A percentile compares a stretch with the other conserved stretches of the same genome.
These are phyloP conservation scores for Clarireedia homoeocarpa DNA, from an alignment of 2,329 filamentous ascomycete species.

Conservation along the genomic window DNA sequence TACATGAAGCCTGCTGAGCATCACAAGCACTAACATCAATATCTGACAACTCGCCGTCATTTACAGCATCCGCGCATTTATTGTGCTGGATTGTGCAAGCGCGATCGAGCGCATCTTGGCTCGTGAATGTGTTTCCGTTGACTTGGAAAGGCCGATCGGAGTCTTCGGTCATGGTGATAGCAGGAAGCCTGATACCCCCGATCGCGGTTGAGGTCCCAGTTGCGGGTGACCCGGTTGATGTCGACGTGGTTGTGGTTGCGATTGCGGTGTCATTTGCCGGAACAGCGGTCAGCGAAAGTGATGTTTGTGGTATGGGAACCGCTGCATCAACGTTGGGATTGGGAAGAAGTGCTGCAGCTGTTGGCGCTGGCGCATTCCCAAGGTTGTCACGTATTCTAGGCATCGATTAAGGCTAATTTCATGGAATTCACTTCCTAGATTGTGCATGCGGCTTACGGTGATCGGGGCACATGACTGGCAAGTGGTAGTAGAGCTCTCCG, in stretches of 20 bases:
- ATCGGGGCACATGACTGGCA: not conserved
- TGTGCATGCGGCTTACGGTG: not conserved
- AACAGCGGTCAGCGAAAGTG: not conserved
- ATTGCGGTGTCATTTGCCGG: not conserved
- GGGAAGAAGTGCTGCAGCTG: not conserved
- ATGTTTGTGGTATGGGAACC: not conserved
- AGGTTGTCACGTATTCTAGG: not conserved
- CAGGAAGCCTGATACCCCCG: not conserved
- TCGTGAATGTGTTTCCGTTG: not conserved
- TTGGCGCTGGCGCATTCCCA: not conserved
- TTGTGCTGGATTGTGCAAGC: slow-evolving; percentile 4
- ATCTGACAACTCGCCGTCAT: not conserved
- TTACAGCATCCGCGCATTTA: slow-evolving; percentile 1
- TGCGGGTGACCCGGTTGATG: not conserved
- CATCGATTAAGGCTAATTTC: not conserved
- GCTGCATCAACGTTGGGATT: not conserved
- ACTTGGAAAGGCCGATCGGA: not conserved
- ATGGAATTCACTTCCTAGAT: not conserved
- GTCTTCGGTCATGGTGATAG: not conserved
- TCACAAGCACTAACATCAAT: not conserved
- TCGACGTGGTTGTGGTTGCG: not conserved
- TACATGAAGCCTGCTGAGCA: not conserved
- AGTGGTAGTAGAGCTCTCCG: not conserved
- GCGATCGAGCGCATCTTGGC: not conserved
- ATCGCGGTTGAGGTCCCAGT: not conserved